A percentile compares a stretch with the other conserved stretches of the same genome.
phyloP scores from a whole-genome alignment of 352 stramenopile species.

The Achlya hypogyna region DNA sequence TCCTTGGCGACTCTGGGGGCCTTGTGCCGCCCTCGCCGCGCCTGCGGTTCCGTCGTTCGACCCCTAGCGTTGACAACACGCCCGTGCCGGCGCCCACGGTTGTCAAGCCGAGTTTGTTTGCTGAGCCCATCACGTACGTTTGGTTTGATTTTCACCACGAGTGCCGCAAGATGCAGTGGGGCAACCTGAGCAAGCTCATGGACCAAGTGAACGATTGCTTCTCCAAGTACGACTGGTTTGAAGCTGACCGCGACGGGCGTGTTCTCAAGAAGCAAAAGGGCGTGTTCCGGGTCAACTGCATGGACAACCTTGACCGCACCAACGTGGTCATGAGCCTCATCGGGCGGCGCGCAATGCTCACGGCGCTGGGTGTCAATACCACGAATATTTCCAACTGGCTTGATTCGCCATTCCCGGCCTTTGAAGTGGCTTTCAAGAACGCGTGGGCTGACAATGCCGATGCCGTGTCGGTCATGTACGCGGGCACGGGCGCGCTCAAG shows the following conservation, averaged over 20 bases:
- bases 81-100: not conserved
- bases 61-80: not conserved
- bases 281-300: constrained; percentile 96
- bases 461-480: constrained; percentile 90
- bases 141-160: constrained; percentile 98
- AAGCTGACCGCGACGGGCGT: constrained; percentile 46
- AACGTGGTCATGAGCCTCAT: constrained; percentile 96
- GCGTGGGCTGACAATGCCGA: constrained; percentile 95
- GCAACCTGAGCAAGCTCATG: constrained; percentile 86
- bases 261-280: constrained; percentile 72
- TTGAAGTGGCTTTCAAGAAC: constrained; percentile 75
- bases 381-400: constrained; percentile 29
- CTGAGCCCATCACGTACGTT: constrained; percentile 70
- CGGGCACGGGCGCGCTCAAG: constrained; percentile 90
- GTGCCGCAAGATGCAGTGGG: constrained; percentile 89
- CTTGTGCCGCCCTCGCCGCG: not conserved
- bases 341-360: constrained; percentile 73
- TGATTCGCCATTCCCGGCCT: constrained; percentile 42
- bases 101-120: constrained; percentile 33
- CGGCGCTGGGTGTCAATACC: constrained; percentile 40
- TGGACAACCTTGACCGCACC: constrained; percentile 96
- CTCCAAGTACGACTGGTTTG: constrained; percentile 56
- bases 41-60: not conserved
- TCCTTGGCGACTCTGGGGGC: constrained; percentile 5
- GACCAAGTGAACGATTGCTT: constrained; percentile 60